Evolutionary conservation across 2,329 filamentous ascomycete species (phyloP), one percentile per base, ranked within the genome.

Genomic region (Penicillium sp.): DNA sequence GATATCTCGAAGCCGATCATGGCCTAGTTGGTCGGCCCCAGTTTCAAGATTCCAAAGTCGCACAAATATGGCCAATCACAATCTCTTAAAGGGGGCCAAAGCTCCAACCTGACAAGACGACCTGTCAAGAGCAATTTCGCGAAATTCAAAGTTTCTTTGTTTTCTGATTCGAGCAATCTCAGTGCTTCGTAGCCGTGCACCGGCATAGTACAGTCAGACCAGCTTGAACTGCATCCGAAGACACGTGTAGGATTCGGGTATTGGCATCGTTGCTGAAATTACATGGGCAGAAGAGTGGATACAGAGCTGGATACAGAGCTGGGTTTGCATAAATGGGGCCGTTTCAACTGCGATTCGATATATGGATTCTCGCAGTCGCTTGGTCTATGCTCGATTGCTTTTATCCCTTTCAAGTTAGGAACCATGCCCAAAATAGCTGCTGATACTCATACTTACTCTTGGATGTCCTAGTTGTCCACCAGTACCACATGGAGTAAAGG

Each of bases 21-120:
- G 35, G 52, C 42, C 27, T 51, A 58, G 56, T 27, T 51, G 44
- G 47, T 53, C 42, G 52, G 43, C 47, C 47, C 47, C 52, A 58
- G 56, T 58, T 58, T 58, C 56, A 58, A 42, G 42, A 51, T 54
- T 45, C 33, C 44, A 27, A 47, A 35, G 31, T 57, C 46, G 55
- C 46, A 46, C 55, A 42, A 43, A 39, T 33, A 22, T 29, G 46
- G 31, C 55, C 55, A 57, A 57, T 57, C 55, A 53, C 21, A 31
- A 31, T 31, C 14, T 21, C 37, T 21, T 27, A 2, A 19, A 6
- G 46, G 29, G 29, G 46, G 47, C 48, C 55, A 53, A 57, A 56
- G 55, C 49, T 53, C 55, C 37, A 26, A n/a, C 22, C 10, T 45
- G 37, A 31, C 26, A 31, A 52, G 22, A 24, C 21, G 44, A 46